Base-by-base conservation (phyloP, 2,329 filamentous ascomycete species). In the Graphilbum sp. region DNA sequence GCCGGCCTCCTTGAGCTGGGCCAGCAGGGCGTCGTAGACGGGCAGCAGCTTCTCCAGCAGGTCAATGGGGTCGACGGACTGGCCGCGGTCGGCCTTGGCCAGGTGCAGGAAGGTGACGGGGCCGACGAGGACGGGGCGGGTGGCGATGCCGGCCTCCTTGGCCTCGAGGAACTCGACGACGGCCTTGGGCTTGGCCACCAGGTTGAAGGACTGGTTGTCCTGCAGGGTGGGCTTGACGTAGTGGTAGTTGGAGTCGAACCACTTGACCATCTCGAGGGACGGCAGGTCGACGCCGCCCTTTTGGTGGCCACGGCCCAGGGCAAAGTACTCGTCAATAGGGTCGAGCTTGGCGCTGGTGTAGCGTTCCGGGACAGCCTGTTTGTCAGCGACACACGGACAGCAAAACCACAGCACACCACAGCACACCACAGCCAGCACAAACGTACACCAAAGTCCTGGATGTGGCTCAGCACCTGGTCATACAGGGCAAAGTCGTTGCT, bases 171-270 rank as follows among this genome's bases (percentile, higher is more conserved):
- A 98, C 64, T 98, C 84, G 52, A 61, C 69, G 49, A 98, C 83
- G 52, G 90, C 86, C 80, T 98, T 98, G 61, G 90, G 86, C 63
- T 79, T 79, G 51, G 74, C 66, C 45, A 71, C 64, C 46, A 98
- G 84, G 66, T 80, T 87, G 79, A 98, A 98, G 57, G 73, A 79
- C 75, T 98, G 90, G 73, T 83, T 81, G 68, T 95, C 79, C 67
- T 95, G 86, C 50, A 98, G 76, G 46, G 90, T 95, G 48, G 90
- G 90, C 79, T 96, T 96, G 68, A 96, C 90, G 64, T 98, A 98
- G 75, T 96, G 90, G 79, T 98, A 98, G 81, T 98, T 98, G 49
- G 86, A 94, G 74, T 98, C 90, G 60, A 98, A 98, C 90, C 90
- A 98, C 75, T 98, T 98, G 55, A 98, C 90, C 90, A 98, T 98